These are phyloP conservation scores for Lojkania enalia DNA, from an alignment of 2,329 filamentous ascomycete species.

Conservation along the genomic window DNA sequence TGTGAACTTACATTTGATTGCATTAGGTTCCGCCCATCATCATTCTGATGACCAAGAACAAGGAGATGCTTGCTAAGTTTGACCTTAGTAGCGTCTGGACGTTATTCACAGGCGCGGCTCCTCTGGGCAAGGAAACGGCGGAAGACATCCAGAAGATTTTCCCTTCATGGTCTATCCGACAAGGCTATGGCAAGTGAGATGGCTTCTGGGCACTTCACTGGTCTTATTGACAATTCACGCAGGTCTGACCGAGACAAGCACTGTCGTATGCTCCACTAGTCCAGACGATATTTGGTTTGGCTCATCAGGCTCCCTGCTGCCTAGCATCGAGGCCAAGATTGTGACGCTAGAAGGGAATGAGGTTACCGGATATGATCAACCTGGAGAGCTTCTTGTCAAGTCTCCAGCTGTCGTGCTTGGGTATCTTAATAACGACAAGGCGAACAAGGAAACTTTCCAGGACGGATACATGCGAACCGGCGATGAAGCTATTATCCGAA, in stretches of 20 bases:
- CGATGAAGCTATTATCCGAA: conserved; percentile 75
- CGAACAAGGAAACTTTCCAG: conserved; percentile 78
- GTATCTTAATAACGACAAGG: conserved; percentile 84
- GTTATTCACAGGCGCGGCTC: conserved; percentile 77
- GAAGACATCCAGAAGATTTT: conserved; percentile 64
- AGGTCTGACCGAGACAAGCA: conserved; percentile 77
- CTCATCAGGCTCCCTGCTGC: conserved; percentile 71
- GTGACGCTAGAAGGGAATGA: conserved; percentile 70
- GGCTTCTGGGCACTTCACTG: not conserved
- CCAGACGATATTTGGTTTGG: conserved; percentile 69
- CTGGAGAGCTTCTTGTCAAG: conserved; percentile 80
- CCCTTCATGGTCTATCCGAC: conserved; percentile 67
- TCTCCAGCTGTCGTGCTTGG: conserved; percentile 77
- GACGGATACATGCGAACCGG: conserved; percentile 81
- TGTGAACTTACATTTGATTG: conserved; percentile 16
- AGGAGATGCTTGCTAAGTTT: conserved; percentile 63
- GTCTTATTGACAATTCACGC: conserved; percentile 6
- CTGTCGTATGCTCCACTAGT: conserved; percentile 65
- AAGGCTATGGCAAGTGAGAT: conserved; percentile 66
- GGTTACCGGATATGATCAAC: conserved; percentile 69
- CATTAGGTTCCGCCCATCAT: conserved; percentile 76
- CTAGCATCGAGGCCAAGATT: conserved; percentile 67
- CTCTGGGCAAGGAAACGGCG: conserved; percentile 72
- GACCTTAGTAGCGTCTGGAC: conserved; percentile 69
- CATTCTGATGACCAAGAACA: conserved; percentile 71